A percentile compares a stretch with the other conserved stretches of the same genome.
These are phyloP conservation scores for Melampsora americana DNA, from an alignment of 1,284 basidiomycete genomes.

Conservation along the genomic window DNA sequence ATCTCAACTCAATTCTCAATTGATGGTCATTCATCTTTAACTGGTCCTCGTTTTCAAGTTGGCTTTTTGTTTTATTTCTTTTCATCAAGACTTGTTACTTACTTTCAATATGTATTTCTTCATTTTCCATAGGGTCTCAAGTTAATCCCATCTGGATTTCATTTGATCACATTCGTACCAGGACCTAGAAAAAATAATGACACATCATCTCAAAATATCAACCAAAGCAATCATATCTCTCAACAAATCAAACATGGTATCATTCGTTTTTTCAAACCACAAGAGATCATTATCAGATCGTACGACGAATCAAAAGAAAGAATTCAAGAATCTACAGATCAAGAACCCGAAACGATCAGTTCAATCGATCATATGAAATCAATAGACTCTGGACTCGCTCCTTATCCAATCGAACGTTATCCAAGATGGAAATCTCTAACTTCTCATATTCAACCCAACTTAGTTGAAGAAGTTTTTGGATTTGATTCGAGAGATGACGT, in stretches of 20 bases:
- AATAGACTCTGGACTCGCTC: constrained; percentile 22
- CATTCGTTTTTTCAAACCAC: constrained; percentile 27
- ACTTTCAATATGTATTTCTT: not conserved
- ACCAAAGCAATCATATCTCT: constrained; percentile 12
- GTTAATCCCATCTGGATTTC: constrained; percentile 33
- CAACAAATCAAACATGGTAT: constrained; percentile 25
- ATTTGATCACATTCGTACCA: constrained; percentile 32
- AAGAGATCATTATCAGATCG: constrained; percentile 27
- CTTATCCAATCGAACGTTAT: constrained; percentile 29
- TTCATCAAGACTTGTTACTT: not conserved
- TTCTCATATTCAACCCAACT: not conserved
- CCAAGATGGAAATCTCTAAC: constrained; percentile 28
- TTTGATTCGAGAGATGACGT: constrained; percentile 14
- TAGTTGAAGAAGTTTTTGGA: constrained; percentile 16
- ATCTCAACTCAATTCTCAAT: constrained; percentile 20
- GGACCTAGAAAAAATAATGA: not conserved
- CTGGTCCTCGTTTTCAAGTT: constrained; percentile 30
- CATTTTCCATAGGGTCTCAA: constrained; percentile 28
- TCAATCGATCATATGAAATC: constrained; percentile 35
- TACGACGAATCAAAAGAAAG: constrained; percentile 4
- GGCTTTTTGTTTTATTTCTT: not conserved
- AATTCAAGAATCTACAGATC: not conserved
- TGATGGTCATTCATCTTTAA: constrained; percentile 14
- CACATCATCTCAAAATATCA: not conserved
- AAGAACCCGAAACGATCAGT: constrained; percentile 21